Base-by-base conservation (phyloP, 305 asterid species). In the Rubia peregrina region DNA sequence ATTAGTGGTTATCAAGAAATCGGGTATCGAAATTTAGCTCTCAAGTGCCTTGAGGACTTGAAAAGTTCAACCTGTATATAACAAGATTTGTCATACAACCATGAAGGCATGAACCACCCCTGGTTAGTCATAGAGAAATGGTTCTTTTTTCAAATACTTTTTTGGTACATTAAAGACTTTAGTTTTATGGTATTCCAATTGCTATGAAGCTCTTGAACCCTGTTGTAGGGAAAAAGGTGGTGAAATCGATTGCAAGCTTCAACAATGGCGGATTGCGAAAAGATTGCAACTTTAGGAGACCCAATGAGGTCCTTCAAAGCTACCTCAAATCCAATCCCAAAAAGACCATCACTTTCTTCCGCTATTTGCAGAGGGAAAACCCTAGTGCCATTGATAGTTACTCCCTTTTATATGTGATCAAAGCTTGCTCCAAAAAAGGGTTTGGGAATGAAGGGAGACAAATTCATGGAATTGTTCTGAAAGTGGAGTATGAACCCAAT, bases 21-120 rank as follows among this genome's bases (percentile, higher is more conserved):
- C 75, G 82, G 76, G 70, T 83, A 76, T 78, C 78, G 43, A 62
- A 78, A 73, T 6, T 86, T 90, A 48, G 86, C 90, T 76, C 78
- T 16, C 19, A 82, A 74, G 74, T 86, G 86, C 66, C 67, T 41
- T 0, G 72, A 81, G 65, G 83, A 82, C 65, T 76, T 73, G 56
- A 48, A 53, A 60, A 69, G 72, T 66, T 72, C 65, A 46, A 51
- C 13, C 67, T 56, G 61, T 49, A 21, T 33, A 71, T 61, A 65
- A 63, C 59, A n/a, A 30, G 40, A 61, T 33, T 14, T 30, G 44
- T 1, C 41, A 2, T 57, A 14, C 30, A 70, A 11, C 19, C 61
- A 33, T 33, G n/a, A n/a, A n/a, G n/a, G n/a, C n/a, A n/a, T n/a
- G 36, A n/a, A 4, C 8, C 16, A n/a, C 26, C 26, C 42, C 59